phyloP scores from a whole-genome alignment of 1,284 basidiomycete species.

The Sporisorium exsertum region DNA sequence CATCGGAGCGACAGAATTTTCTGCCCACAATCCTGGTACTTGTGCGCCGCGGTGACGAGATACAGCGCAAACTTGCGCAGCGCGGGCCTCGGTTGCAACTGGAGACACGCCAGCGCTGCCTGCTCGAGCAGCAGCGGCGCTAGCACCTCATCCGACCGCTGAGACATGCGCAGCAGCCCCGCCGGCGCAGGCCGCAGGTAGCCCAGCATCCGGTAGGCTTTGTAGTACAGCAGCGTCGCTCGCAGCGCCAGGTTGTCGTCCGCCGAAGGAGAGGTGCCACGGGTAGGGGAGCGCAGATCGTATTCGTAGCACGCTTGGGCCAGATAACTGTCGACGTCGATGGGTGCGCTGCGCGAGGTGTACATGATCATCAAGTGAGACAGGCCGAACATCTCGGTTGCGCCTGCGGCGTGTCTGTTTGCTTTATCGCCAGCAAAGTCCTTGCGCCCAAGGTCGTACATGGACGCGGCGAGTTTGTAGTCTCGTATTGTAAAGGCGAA shows the following conservation, averaged over 20 bases:
- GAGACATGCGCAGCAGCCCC: constrained; percentile 55
- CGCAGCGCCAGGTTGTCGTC: constrained; percentile 51
- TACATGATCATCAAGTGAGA: constrained; percentile 59
- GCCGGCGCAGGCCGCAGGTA: constrained; percentile 47
- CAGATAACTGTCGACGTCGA: constrained; percentile 59
- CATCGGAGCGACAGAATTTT: constrained; percentile 56
- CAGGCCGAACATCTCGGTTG: constrained; percentile 66
- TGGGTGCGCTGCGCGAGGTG: constrained; percentile 29
- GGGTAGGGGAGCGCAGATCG: constrained; percentile 11
- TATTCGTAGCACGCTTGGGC: constrained; percentile 51
- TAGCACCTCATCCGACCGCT: constrained; percentile 71
- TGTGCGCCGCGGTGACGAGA: constrained; percentile 72
- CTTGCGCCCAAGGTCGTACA: constrained; percentile 84
- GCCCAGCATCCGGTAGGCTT: constrained; percentile 49
- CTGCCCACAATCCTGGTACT: constrained; percentile 74
- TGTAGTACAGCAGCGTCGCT: constrained; percentile 61
- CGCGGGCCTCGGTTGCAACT: constrained; percentile 61
- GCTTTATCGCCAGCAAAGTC: constrained; percentile 67
- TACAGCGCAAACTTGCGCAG: constrained; percentile 71
- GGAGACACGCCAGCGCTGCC: constrained; percentile 71
- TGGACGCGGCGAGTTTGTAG: constrained; percentile 81
- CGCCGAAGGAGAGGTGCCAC: constrained; percentile 7
- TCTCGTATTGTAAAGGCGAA: constrained; percentile 93
- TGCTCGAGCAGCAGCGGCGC: constrained; percentile 73
- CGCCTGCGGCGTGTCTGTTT: constrained; percentile 53